A percentile compares a stretch with the other conserved stretches of the same genome.
Evolutionary conservation across 306 rosid genomes (phyloP).

Genomic region (Cajanus cajan): DNA sequence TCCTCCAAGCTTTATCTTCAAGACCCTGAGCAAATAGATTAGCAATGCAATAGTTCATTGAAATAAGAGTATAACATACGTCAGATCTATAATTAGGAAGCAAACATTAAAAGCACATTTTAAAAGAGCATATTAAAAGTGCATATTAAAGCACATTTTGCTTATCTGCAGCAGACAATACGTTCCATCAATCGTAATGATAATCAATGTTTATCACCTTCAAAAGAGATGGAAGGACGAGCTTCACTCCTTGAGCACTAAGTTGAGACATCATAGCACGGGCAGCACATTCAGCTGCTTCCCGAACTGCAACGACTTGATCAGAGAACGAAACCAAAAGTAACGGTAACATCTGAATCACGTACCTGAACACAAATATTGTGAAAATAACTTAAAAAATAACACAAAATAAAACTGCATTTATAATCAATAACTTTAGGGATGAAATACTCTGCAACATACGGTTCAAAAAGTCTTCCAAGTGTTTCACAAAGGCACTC

Average conservation of each 20-base stretch:
- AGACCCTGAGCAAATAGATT: slow-evolving; percentile 72
- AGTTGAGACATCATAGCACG: slow-evolving; percentile 99
- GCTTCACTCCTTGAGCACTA: slow-evolving; percentile 95
- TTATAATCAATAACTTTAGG: neutral
- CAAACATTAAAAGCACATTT: neutral
- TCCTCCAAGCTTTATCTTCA: slow-evolving; percentile 99
- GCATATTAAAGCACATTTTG: neutral
- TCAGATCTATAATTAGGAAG: neutral
- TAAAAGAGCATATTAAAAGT: neutral
- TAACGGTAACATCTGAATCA: slow-evolving; percentile 86
- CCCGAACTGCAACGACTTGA: slow-evolving; percentile 97
- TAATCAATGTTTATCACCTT: slow-evolving; percentile 54
- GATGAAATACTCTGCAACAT: slow-evolving; percentile 37
- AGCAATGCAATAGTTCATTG: slow-evolving; percentile 10
- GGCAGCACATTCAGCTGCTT: slow-evolving; percentile 95
- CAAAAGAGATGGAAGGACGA: slow-evolving; percentile 95
- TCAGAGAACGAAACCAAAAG: slow-evolving; percentile 96
- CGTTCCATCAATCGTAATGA: neutral
- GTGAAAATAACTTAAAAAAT: slow-evolving; percentile 9
- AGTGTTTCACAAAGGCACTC: slow-evolving; percentile 97
- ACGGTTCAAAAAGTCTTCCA: slow-evolving; percentile 95
- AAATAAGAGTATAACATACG: neutral
- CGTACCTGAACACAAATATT: slow-evolving; percentile 64
- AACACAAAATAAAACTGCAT: neutral
- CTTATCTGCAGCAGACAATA: neutral